phyloP scores from a whole-genome alignment of 306 rosid species.

The Acacia crassicarpa region DNA sequence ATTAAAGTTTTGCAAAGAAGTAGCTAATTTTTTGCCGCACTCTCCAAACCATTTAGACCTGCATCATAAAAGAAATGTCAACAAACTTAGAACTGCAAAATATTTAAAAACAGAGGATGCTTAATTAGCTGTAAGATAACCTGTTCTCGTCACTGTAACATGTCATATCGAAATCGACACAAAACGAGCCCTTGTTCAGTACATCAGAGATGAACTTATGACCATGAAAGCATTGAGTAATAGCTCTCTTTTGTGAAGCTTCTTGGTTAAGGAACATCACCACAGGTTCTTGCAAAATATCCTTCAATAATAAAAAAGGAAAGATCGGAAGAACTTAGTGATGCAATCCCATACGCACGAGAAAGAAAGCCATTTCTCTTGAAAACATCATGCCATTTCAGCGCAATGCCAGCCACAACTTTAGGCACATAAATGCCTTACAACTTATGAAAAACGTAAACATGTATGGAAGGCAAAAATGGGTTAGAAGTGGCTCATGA shows the following conservation, averaged over 20 bases:
- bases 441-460: slow-evolving; percentile 13
- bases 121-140: slow-evolving; percentile 33
- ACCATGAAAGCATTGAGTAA: slow-evolving; percentile 43
- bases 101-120: background rate
- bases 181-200: slow-evolving; percentile 28
- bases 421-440: slow-evolving; percentile 3
- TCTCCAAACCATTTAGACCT: slow-evolving; percentile 73
- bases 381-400: background rate
- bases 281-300: slow-evolving; percentile 75
- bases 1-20: slow-evolving; percentile 46
- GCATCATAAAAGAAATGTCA: slow-evolving; percentile 28
- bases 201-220: slow-evolving; percentile 39
- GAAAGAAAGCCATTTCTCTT: too few relatives aligned
- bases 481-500: background rate
- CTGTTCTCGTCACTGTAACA: slow-evolving; percentile 52
- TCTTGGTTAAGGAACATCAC: slow-evolving; percentile 59
- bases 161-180: slow-evolving; percentile 43
- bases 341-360: background rate
- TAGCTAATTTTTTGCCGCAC: slow-evolving; percentile 40
- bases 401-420: background rate
- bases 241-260: slow-evolving; percentile 33
- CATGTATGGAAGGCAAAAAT: background rate
- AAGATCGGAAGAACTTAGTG: slow-evolving; percentile 1
- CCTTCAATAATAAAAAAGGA: slow-evolving; percentile 49
- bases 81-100: slow-evolving; percentile 9